Conservation (phyloP, 768 basidiomycete genomes). For the Cyathus striatus region DNA sequence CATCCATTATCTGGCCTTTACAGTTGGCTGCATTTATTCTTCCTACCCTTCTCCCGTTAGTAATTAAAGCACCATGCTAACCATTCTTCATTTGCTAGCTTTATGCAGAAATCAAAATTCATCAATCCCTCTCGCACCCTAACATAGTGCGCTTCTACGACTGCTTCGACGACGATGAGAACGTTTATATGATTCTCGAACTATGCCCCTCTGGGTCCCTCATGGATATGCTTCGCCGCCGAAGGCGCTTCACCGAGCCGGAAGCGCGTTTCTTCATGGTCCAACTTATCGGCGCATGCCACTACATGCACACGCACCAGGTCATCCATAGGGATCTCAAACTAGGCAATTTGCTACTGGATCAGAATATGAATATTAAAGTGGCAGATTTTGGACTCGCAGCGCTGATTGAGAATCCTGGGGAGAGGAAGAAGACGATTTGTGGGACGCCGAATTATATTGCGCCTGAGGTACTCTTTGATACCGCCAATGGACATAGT, state of each 20-base stretch:
- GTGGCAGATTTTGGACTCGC: conserved; percentile 98
- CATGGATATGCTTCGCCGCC: conserved; percentile 87
- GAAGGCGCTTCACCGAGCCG: conserved; percentile 84
- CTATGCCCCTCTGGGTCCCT: conserved; percentile 86
- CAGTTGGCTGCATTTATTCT: neutral
- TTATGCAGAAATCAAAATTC: conserved; percentile 98
- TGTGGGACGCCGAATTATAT: conserved; percentile 99
- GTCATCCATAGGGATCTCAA: conserved; percentile 98
- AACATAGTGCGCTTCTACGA: conserved; percentile 92
- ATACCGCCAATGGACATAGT: conserved; percentile 92
- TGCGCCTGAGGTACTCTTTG: conserved; percentile 95
- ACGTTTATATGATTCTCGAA: conserved; percentile 97
- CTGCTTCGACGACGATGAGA: conserved; percentile 92
- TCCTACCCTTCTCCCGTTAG: neutral
- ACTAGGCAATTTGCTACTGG: conserved; percentile 92
- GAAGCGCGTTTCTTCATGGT: conserved; percentile 92
- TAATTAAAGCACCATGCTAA: conserved; percentile 2
- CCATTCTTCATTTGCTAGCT: conserved; percentile 43
- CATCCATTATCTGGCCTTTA: neutral
- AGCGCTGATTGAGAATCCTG: conserved; percentile 92
- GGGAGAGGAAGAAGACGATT: conserved; percentile 98
- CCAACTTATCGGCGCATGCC: conserved; percentile 92
- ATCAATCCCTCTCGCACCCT: conserved; percentile 83
- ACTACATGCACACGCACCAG: conserved; percentile 95
- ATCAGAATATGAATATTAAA: conserved; percentile 89